Conservation (phyloP, 148 eudicot genomes). For the Vaccinium macrocarpon region DNA sequence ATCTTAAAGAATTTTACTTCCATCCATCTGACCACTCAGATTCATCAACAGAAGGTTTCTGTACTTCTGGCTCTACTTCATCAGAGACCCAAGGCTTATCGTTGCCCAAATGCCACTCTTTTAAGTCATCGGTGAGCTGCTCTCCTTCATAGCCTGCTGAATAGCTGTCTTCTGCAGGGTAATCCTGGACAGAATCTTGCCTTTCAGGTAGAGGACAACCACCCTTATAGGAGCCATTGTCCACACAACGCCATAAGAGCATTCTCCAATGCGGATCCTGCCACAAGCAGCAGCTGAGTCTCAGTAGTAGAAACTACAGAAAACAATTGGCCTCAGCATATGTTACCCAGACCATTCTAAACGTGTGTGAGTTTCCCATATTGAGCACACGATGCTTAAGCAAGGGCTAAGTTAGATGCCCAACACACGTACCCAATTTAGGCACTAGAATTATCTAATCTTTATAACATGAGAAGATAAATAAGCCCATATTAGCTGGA, state of each 20-base stretch:
- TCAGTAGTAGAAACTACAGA: slow-evolving; percentile 11
- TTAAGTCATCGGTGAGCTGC: slow-evolving; percentile 12
- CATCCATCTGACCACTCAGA: slow-evolving; percentile 65
- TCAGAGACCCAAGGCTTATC: not conserved
- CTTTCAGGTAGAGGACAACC: slow-evolving; percentile 84
- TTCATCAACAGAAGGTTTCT: slow-evolving; percentile 34
- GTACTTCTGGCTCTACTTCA: not conserved
- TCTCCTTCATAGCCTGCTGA: slow-evolving; percentile 12
- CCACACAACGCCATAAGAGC: slow-evolving; percentile 76
- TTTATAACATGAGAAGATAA: not conserved
- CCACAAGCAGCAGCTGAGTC: slow-evolving; percentile 19
- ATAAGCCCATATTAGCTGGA: not conserved
- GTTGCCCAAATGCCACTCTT: not conserved
- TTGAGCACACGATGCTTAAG: not conserved
- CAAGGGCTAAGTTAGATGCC: not conserved
- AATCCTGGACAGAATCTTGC: slow-evolving; percentile 24
- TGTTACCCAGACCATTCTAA: not conserved
- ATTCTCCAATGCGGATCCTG: slow-evolving; percentile 79
- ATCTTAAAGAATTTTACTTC: slow-evolving; percentile 26
- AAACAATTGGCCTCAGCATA: not conserved
- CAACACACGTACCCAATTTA: not conserved
- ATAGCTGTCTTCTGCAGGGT: slow-evolving; percentile 15
- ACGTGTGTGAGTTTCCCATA: not conserved
- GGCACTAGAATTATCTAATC: not conserved
- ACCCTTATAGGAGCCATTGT: slow-evolving; percentile 70